Evolutionary conservation across 2,329 filamentous ascomycete genomes (phyloP).

Genomic region (Ophiocordyceps camponoti-saundersi): DNA sequence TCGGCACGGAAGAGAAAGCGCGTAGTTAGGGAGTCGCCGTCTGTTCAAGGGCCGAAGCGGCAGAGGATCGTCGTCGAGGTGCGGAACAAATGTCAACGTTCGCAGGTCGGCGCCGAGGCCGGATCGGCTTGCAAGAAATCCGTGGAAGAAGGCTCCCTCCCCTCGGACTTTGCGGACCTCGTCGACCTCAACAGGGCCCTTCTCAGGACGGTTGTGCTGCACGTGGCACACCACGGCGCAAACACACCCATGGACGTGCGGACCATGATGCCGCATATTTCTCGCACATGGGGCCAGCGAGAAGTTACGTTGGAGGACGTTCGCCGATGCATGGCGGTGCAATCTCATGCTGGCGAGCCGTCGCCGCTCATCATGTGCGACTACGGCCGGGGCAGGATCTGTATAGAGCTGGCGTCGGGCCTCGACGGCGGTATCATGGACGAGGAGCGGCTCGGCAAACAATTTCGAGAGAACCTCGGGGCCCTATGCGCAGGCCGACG

Average conservation of each 20-base stretch:
- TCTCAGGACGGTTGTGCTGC: conserved; percentile 49
- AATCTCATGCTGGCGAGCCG: conserved; percentile 18
- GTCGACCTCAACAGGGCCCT: conserved; percentile 49
- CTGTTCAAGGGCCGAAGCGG: conserved; percentile 14
- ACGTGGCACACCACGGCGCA: conserved; percentile 51
- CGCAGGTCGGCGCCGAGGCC: background rate
- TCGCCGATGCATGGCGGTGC: conserved; percentile 48
- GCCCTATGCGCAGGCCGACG: conserved; percentile 21
- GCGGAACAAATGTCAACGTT: conserved; percentile 3
- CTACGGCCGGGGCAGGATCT: conserved; percentile 37
- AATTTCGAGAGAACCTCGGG: conserved; percentile 36
- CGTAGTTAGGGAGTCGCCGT: conserved; percentile 11
- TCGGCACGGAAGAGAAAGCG: conserved; percentile 13
- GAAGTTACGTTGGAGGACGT: conserved; percentile 49
- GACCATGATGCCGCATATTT: conserved; percentile 42
- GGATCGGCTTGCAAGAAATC: conserved; percentile 1
- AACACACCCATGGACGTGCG: conserved; percentile 46
- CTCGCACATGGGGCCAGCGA: conserved; percentile 56
- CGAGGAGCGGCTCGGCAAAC: conserved; percentile 32
- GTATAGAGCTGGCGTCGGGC: conserved; percentile 34
- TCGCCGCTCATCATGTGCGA: conserved; percentile 28
- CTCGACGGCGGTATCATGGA: conserved; percentile 22
- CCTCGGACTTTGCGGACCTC: conserved; percentile 38
- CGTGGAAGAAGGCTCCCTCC: conserved; percentile 17
- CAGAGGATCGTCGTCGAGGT: conserved; percentile 15